Percentiles rank a stretch among this genome's conserved stretches.
phyloP scores from a whole-genome alignment of 2,329 filamentous ascomycete species.

The Trematosphaeria pertusa region DNA sequence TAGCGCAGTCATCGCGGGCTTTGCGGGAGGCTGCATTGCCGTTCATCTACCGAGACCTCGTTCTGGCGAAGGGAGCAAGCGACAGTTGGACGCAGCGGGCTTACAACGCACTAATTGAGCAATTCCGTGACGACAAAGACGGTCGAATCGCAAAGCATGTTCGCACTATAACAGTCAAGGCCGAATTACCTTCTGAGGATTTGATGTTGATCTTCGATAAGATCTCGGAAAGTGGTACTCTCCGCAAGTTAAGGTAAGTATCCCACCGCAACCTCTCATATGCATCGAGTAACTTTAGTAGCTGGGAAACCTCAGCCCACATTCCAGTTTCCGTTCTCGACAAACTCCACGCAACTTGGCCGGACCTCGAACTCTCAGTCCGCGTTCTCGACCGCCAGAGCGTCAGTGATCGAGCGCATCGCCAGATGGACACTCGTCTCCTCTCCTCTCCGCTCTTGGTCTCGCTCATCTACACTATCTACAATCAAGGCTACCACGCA shows the following conservation, averaged over 20 bases:
- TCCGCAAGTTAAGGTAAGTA: constrained; percentile 7
- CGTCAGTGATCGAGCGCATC: not conserved
- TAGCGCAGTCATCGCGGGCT: constrained; percentile 7
- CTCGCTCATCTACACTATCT: constrained; percentile 11
- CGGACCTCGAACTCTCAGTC: constrained; percentile 13
- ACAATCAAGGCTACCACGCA: constrained; percentile 4
- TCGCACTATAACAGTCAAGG: constrained; percentile 10
- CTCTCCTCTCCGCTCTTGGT: constrained; percentile 15
- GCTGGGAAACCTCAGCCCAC: constrained; percentile 11
- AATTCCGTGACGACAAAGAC: constrained; percentile 2
- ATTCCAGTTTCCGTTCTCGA: constrained; percentile 8
- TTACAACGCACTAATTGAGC: constrained; percentile 5
- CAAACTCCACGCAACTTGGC: constrained; percentile 15
- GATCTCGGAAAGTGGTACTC: constrained; percentile 5
- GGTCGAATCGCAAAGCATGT: constrained; percentile 12
- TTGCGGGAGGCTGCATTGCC: constrained; percentile 7
- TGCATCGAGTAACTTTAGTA: not conserved
- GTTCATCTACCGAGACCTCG: constrained; percentile 10
- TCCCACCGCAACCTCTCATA: not conserved
- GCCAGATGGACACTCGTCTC: constrained; percentile 14
- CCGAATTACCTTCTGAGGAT: constrained; percentile 12
- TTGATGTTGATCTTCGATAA: constrained; percentile 9
- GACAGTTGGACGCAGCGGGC: not conserved
- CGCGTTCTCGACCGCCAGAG: constrained; percentile 3
- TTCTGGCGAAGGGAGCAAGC: not conserved